phyloP scores from a whole-genome alignment of 768 basidiomycete genomes.

The Dentipellis fragilis region DNA sequence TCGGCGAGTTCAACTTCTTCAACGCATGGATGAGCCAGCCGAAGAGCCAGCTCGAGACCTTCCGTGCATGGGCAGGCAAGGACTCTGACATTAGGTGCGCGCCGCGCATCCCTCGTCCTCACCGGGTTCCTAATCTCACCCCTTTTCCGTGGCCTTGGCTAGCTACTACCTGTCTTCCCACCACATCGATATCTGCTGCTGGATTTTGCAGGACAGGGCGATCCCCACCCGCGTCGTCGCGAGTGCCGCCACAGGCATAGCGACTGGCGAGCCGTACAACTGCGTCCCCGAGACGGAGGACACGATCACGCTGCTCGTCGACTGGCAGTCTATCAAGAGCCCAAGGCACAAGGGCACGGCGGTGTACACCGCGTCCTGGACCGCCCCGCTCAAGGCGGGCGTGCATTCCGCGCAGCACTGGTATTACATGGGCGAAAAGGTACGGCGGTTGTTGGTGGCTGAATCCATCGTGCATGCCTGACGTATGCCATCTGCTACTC shows the following conservation, averaged over 20 bases:
- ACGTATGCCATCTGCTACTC: background rate
- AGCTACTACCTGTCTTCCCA: conserved; percentile 94
- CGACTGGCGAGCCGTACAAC: conserved; percentile 81
- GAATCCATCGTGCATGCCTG: background rate
- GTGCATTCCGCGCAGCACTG: conserved; percentile 86
- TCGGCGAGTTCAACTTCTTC: conserved; percentile 95
- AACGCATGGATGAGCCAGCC: conserved; percentile 97
- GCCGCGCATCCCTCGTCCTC: background rate
- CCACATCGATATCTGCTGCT: conserved; percentile 84
- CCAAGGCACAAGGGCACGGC: conserved; percentile 72
- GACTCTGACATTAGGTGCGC: conserved; percentile 81
- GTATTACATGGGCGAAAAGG: conserved; percentile 95
- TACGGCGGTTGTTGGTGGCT: conserved; percentile 15
- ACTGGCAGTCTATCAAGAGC: conserved; percentile 81
- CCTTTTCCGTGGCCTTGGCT: background rate
- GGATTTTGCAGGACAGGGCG: conserved; percentile 72
- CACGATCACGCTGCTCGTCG: conserved; percentile 89
- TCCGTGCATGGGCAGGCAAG: conserved; percentile 91
- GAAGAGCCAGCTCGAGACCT: conserved; percentile 89
- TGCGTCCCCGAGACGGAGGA: conserved; percentile 85
- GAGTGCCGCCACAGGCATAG: conserved; percentile 85
- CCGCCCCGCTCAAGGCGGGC: conserved; percentile 83
- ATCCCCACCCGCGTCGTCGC: conserved; percentile 81
- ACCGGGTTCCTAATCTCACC: background rate
- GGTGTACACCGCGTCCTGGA: conserved; percentile 93